Conservation (phyloP, 257 asterid genomes). For the Solanum clarkiae region DNA sequence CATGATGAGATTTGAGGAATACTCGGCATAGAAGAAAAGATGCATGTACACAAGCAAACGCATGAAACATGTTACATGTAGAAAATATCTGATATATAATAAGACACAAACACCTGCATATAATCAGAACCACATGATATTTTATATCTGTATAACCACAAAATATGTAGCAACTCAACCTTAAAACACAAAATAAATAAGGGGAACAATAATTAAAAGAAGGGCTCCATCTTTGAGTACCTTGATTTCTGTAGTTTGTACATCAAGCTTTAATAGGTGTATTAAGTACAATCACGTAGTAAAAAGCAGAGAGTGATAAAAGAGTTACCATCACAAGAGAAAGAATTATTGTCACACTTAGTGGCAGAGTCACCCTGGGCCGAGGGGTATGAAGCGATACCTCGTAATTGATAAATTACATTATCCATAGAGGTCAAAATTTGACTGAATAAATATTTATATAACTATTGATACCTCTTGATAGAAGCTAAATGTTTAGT, state of each 20-base stretch:
- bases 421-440: too few species aligned
- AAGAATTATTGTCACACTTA: neutral
- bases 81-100: too few species aligned
- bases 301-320: neutral
- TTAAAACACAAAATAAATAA: neutral
- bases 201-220: neutral
- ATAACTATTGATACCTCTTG: too few species aligned
- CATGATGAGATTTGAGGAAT: constrained; percentile 5
- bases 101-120: neutral
- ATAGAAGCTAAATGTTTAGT: too few species aligned
- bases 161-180: neutral
- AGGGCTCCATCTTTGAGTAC: neutral
- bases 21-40: constrained; percentile 35
- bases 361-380: too few species aligned
- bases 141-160: neutral
- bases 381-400: too few species aligned
- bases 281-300: neutral
- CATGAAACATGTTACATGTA: neutral
- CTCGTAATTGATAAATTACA: too few species aligned
- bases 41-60: constrained; percentile 15
- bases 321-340: neutral
- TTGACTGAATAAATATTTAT: too few species aligned
- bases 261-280: neutral
- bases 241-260: too few species aligned
- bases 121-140: neutral